Evolutionary conservation across 345 rosid genomes (phyloP).

Genomic region (Leavenworthia alabamica): DNA sequence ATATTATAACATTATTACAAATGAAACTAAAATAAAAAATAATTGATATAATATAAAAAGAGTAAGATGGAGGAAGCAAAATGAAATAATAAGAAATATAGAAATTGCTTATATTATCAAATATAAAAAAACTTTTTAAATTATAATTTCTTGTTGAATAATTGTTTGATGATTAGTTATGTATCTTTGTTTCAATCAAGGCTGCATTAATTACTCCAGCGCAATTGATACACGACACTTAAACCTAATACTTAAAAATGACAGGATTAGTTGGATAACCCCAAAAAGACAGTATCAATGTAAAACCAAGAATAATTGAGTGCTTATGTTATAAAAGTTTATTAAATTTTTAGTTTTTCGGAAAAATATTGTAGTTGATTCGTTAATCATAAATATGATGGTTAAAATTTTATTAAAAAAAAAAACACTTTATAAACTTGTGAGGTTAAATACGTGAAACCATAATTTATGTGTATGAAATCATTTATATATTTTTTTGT

Average conservation of each 20-base stretch:
- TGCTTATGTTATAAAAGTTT: background rate
- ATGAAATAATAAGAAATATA: background rate
- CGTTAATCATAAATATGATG: background rate
- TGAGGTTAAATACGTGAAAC: too few relatives aligned
- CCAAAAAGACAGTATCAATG: background rate
- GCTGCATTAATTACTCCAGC: background rate
- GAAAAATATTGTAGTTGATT: background rate
- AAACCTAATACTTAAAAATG: conserved; percentile 4
- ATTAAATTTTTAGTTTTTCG: background rate
- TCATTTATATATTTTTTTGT: too few relatives aligned
- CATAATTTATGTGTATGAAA: too few relatives aligned
- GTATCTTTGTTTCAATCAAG: background rate
- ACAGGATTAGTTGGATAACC: background rate
- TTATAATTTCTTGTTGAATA: too few relatives aligned
- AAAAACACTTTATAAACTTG: background rate
- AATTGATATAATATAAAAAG: background rate
- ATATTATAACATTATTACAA: background rate
- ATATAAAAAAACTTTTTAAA: background rate
- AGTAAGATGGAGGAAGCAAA: background rate
- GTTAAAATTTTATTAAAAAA: background rate
- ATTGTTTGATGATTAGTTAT: background rate
- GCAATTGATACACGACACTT: background rate
- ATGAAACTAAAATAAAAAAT: background rate
- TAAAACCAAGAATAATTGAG: background rate
- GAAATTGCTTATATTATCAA: background rate